Evolutionary conservation across 768 basidiomycete species (phyloP), one percentile per base, ranked within the genome.

Genomic region (Tulasnella sp.): DNA sequence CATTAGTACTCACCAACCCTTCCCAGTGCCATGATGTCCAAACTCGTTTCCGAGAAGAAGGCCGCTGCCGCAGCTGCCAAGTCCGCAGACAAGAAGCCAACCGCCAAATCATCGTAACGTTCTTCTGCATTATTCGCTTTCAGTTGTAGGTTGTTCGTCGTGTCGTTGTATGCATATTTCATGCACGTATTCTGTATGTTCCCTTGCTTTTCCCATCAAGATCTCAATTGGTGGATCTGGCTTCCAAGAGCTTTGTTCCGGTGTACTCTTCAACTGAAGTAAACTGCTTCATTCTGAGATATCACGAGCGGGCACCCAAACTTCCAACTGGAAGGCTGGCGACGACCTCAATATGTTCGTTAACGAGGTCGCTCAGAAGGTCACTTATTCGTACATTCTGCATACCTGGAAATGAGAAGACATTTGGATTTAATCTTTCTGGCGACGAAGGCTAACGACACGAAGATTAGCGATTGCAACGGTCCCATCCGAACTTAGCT

Each of bases 41-140:
- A 98, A 88, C 95, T 94, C 82, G 86, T 95, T 79, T 90, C 93
- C 79, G 96, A 98, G 88, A 94, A 92, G 89, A 96, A 97, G 89
- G 91, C 90, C 84, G 93, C 95, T 88, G 89, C 88, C 82, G 93
- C 94, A 48, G 93, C 94, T 67, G 87, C 44, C 35, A 70, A 73
- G 67, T 26, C 71, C n/a, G 71, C 71, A 32, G 26, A 26, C 15
- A 35, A 26, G 29, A 67, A 67, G 26, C 61, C 61, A 67, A 29
- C 61, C 10, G 29, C 61, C 61, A 67, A 67, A 35, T 67, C 61
- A 11, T 67, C 61, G 61, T 67, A 67, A 67, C 32, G 9, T 67
- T 67, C 32, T 6, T 67, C 61, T 67, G 61, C 61, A 2, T 67
- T 67, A 67, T 67, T 67, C 13, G 61, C 32, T 10, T 32, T 35